Conservation (phyloP, 1,284 basidiomycete species). For the Farysia itapuensis region DNA sequence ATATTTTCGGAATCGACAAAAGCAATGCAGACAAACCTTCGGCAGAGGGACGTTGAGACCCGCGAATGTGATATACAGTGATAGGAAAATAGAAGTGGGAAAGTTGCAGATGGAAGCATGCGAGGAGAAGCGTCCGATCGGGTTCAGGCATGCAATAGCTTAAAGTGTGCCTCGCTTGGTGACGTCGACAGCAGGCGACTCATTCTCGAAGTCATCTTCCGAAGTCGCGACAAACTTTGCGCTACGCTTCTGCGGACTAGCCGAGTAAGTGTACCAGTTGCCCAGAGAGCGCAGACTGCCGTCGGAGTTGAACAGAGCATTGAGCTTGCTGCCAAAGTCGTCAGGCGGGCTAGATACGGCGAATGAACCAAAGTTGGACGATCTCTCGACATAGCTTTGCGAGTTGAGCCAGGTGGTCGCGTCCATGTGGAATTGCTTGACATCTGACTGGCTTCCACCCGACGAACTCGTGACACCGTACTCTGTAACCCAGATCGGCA, state of each 20-base stretch:
- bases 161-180: neutral
- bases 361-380: slow-evolving; percentile 52
- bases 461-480: slow-evolving; percentile 50
- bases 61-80: too few relatives aligned
- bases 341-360: slow-evolving; percentile 40
- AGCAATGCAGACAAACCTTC: too few relatives aligned
- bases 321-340: slow-evolving; percentile 36
- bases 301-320: slow-evolving; percentile 46
- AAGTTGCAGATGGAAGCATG: too few relatives aligned
- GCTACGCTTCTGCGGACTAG: slow-evolving; percentile 5
- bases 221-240: slow-evolving; percentile 12
- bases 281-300: slow-evolving; percentile 29
- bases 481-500: slow-evolving; percentile 57
- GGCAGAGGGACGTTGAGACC: too few relatives aligned
- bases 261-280: slow-evolving; percentile 34
- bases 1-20: too few relatives aligned
- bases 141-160: neutral
- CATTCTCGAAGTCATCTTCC: slow-evolving; percentile 5
- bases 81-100: too few relatives aligned
- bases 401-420: slow-evolving; percentile 40
- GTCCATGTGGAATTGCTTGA: slow-evolving; percentile 47
- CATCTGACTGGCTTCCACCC: slow-evolving; percentile 28
- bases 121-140: too few relatives aligned
- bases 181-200: neutral
- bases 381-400: slow-evolving; percentile 44